Conservation (phyloP, 495 filamentous ascomycete species). For the Chlorociboria aeruginascens region DNA sequence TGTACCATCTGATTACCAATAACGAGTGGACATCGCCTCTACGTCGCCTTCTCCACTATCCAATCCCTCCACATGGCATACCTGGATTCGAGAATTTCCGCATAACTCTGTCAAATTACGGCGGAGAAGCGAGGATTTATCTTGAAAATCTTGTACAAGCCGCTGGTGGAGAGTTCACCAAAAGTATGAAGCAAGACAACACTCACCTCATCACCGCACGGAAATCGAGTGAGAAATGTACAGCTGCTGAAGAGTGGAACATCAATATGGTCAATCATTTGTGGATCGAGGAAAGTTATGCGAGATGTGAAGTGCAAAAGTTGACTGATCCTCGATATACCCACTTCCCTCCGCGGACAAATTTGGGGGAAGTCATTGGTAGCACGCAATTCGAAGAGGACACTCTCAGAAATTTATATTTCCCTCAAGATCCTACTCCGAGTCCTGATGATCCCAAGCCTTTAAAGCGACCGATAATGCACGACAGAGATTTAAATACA, state of each 20-base stretch:
- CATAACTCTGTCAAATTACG: conserved; percentile 92
- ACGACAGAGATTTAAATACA: conserved; percentile 17
- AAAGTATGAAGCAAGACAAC: conserved; percentile 85
- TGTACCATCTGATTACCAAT: conserved; percentile 81
- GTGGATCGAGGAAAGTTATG: conserved; percentile 96
- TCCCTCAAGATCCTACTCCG: conserved; percentile 23
- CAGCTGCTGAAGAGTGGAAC: conserved; percentile 84
- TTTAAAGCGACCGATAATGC: conserved; percentile 12
- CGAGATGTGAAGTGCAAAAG: conserved; percentile 61
- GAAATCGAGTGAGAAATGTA: conserved; percentile 76
- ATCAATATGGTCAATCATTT: conserved; percentile 86
- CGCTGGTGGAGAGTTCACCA: conserved; percentile 75
- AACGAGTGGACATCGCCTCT: conserved; percentile 79
- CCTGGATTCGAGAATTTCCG: conserved; percentile 63
- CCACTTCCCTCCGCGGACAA: conserved; percentile 76
- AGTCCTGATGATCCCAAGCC: conserved; percentile 12
- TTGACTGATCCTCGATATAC: conserved; percentile 60
- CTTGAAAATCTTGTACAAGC: conserved; percentile 83
- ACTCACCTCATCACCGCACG: conserved; percentile 93
- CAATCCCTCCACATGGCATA: conserved; percentile 59
- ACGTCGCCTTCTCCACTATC: conserved; percentile 77
- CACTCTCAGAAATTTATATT: conserved; percentile 44
- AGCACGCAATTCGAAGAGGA: conserved; percentile 54
- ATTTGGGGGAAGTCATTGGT: conserved; percentile 84
- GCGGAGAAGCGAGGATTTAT: conserved; percentile 85